Conservation (phyloP, 2,329 filamentous ascomycete species). For the Xylaria sp. region DNA sequence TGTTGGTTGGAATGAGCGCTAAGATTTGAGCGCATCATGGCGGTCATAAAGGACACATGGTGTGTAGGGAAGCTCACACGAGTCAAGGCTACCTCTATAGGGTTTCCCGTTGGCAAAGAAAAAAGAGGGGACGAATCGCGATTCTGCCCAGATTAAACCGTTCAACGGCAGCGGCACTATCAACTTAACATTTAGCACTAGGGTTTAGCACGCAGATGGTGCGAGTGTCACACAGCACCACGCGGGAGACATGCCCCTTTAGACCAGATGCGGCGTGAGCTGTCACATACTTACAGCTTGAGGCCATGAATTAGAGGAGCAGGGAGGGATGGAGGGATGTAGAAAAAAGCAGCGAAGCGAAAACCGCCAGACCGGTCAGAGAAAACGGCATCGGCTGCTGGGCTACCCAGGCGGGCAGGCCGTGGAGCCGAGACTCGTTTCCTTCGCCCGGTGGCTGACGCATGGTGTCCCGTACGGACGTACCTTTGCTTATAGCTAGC, state of each 20-base stretch:
- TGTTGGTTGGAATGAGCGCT: not conserved
- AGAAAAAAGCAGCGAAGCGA: not conserved
- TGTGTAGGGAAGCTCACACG: constrained; percentile 3
- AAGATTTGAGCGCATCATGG: constrained; percentile 28
- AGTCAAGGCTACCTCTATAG: constrained; percentile 24
- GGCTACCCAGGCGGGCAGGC: constrained; percentile 21
- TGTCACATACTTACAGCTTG: constrained; percentile 34
- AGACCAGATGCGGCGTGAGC: constrained; percentile 33
- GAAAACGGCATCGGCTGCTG: constrained; percentile 33
- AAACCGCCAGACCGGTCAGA: constrained; percentile 34
- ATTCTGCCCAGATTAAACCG: constrained; percentile 3
- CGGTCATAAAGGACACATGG: constrained; percentile 10
- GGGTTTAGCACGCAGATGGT: constrained; percentile 26
- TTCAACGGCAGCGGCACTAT: constrained; percentile 1
- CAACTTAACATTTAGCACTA: constrained; percentile 15
- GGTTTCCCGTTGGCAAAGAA: not conserved
- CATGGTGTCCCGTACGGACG: constrained; percentile 33
- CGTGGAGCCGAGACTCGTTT: constrained; percentile 33
- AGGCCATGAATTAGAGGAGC: not conserved
- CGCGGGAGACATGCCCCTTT: constrained; percentile 33
- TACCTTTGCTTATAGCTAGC: constrained; percentile 23
- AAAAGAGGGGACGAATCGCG: not conserved
- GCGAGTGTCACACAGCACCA: constrained; percentile 34
- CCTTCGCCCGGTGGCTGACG: constrained; percentile 26
- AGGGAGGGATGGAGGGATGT: not conserved